Evolutionary conservation across 345 rosid species (phyloP).

Genomic region (Litchi chinensis): DNA sequence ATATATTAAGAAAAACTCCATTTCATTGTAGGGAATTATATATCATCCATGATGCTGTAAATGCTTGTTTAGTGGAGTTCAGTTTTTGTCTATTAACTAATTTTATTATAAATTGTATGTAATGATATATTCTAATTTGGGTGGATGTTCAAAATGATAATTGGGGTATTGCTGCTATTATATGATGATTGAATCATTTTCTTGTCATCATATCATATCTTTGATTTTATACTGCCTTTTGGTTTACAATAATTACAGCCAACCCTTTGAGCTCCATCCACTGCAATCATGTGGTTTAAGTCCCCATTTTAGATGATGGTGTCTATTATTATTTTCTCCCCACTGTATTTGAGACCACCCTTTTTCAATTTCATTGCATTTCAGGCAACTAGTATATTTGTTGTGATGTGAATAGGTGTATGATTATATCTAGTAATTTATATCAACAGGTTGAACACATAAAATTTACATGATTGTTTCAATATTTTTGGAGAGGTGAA

Average conservation of each 20-base stretch:
- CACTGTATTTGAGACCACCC: neutral
- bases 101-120: too few species aligned
- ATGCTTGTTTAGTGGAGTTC: conserved; percentile 12
- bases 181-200: conserved; percentile 16
- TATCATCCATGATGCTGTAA: neutral
- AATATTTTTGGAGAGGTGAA: neutral
- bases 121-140: neutral
- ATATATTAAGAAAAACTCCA: neutral
- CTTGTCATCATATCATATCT: neutral
- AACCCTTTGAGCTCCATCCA: neutral
- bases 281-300: conserved; percentile 9
- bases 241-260: neutral
- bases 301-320: neutral
- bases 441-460: too few species aligned
- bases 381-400: too few species aligned
- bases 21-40: conserved; percentile 9
- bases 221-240: neutral
- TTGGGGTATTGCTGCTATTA: neutral
- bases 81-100: neutral
- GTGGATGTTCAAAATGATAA: neutral
- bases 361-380: neutral
- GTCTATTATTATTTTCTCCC: neutral
- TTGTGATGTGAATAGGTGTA: too few species aligned
- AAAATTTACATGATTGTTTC: too few species aligned
- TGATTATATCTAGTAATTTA: too few species aligned